A percentile compares a stretch with the other conserved stretches of the same genome.
phyloP scores from a whole-genome alignment of 2,329 filamentous ascomycete genomes.

The Apiospora phragmitis region DNA sequence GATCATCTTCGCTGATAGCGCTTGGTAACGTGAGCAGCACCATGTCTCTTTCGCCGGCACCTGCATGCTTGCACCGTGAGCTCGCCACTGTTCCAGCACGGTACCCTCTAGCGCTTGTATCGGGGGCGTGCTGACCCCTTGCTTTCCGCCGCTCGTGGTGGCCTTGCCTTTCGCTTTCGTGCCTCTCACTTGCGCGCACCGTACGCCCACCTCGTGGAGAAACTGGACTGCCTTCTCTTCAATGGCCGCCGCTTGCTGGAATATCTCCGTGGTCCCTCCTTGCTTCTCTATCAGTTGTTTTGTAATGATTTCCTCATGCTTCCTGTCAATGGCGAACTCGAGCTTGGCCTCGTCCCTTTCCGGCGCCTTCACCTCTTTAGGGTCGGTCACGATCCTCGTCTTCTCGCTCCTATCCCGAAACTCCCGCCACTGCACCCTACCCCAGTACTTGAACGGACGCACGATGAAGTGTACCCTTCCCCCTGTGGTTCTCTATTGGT shows the following conservation, averaged over 20 bases:
- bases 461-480: not conserved
- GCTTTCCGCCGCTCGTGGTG: not conserved
- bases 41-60: not conserved
- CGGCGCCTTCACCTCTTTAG: not conserved
- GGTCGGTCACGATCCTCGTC: not conserved
- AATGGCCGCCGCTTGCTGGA: not conserved
- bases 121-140: not conserved
- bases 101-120: not conserved
- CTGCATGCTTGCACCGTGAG: not conserved
- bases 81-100: not conserved
- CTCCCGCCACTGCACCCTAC: not conserved
- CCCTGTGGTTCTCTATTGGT: not conserved
- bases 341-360: not conserved
- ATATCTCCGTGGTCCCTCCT: no score
- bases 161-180: not conserved
- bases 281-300: not conserved
- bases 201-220: not conserved
- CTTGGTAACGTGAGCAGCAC: not conserved
- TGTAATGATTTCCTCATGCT: not conserved
- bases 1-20: not conserved
- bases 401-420: not conserved
- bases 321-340: not conserved
- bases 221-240: not conserved
- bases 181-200: not conserved
- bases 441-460: not conserved